Base-by-base conservation (phyloP, 176 grass and related monocot genomes). In the Eleusine indica region DNA sequence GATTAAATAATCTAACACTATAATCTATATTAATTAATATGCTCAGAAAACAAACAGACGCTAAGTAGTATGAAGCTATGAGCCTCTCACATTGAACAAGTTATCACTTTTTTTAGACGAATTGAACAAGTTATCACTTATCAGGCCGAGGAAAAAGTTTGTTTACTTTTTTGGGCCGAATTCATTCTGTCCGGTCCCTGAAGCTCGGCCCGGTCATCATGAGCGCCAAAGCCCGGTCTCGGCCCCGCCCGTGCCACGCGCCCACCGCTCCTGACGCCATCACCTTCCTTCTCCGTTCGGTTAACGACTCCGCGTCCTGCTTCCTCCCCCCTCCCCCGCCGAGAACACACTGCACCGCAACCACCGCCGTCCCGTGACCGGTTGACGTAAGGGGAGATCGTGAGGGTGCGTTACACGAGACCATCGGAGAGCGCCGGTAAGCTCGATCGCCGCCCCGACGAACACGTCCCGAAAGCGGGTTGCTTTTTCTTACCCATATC, bases 281-380 rank as follows among this genome's bases (percentile, higher is more conserved):
- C 66, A 41, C 15, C 63, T 76, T 81, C 62, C 72, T 87, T 77
- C 73, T 40, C 66, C 28, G 66, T 57, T 16, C 73, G 66, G 52
- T 30, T 40, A 87, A 80, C 72, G 41, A 77, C 30, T 70, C 86
- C 74, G 80, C 80, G 86, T 83, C 35, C 80, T 44, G 56, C 66
- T 78, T 35, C 61, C 58, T 46, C 22, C 19, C 66, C 10, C 53
- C 46, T 16, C 40, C 9, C 52, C 60, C 9, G 60, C n/a, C 67
- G 6, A 70, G 48, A 54, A 81, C 9, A 47, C 66, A 68, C 10
- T 19, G 17, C 66, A 37, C 38, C 29, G n/a, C 73, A 41, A 53
- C 19, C 40, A 62, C 37, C 25, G 38, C 3, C 17, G 15, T n/a
- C 32, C 39, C 49, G 46, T 11, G 13, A 19, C 63, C 25, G 39